Evolutionary conservation across 1,139 yeast species (phyloP), one percentile per base, ranked within the genome.

Genomic region (Hyphopichia pseudoburtonii): DNA sequence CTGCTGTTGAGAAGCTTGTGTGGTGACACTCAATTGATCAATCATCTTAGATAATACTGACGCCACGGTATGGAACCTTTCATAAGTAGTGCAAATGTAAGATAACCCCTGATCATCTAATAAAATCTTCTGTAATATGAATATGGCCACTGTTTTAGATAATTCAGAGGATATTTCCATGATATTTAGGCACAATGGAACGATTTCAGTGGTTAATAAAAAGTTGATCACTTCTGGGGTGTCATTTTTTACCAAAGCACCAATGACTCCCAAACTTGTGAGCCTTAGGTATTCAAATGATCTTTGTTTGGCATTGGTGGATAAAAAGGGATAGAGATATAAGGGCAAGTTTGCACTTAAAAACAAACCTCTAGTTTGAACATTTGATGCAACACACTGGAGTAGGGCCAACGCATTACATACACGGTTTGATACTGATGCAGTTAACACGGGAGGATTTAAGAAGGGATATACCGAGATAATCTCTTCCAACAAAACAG

Each of bases 321-420:
- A 88, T 56, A 92, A 73, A 54, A 92, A 92, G 17, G 98, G 98
- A 61, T 92, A 92, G 43, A 92, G 71, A 54, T 89, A 92, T 39
- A 92, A 71, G 30, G 97, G 97, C 41, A 92, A 80, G 53, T 92
- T 96, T 1, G 97, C 97, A 57, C 80, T 83, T 44, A 92, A 68
- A 51, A 92, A 90, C 39, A 84, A 74, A 19, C 81, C 82, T 55
- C 96, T 79, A 0, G 97, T 92, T 48, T 87, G 95, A 30, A 84
- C 82, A 56, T 92, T 96, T 1, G 96, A 86, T 2, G 98, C 98
- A 35, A 92, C 96, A 64, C 98, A 92, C 60, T 92, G 98, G 47
- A 92, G 72, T 36, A 92, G 73, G 6, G 97, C 97, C 51, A 92
- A 70, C 1, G 97, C 97, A 63, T 92, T 92, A 62, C 98, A 92